Conservation (phyloP, 805 yeast species). For the Candida krabiensis region DNA sequence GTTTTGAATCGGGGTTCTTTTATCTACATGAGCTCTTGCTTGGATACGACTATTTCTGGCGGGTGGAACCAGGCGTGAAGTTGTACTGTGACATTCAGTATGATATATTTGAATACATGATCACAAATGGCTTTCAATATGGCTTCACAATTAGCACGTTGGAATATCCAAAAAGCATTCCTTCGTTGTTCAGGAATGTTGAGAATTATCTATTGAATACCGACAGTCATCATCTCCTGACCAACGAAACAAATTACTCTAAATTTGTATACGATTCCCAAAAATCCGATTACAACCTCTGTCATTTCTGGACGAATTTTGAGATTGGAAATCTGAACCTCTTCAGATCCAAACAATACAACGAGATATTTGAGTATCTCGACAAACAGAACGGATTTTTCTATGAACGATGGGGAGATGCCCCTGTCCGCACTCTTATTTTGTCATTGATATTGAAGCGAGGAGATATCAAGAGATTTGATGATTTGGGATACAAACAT, state of each 20-base stretch:
- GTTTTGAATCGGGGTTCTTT: constrained; percentile 85
- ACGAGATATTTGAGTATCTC: constrained; percentile 61
- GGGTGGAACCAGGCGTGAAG: constrained; percentile 83
- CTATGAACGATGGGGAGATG: constrained; percentile 93
- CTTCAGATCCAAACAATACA: constrained; percentile 69
- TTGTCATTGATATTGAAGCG: constrained; percentile 70
- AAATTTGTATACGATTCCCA: constrained; percentile 60
- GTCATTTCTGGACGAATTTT: constrained; percentile 90
- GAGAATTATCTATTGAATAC: constrained; percentile 33
- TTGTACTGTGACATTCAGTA: constrained; percentile 75
- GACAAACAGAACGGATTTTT: constrained; percentile 84
- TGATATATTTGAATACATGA: constrained; percentile 74
- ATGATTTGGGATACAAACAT: constrained; percentile 78
- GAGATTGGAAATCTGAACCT: constrained; percentile 74
- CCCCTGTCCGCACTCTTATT: constrained; percentile 73
- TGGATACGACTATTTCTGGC: constrained; percentile 85
- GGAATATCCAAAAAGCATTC: constrained; percentile 69
- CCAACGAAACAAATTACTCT: constrained; percentile 40
- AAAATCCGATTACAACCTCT: constrained; percentile 65
- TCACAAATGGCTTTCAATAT: constrained; percentile 63
- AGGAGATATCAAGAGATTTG: constrained; percentile 69
- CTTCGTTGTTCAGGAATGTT: constrained; percentile 45
- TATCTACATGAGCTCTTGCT: constrained; percentile 66
- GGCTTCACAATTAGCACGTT: constrained; percentile 74
- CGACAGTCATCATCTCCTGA: constrained; percentile 39